Conservation (phyloP, 2,329 filamentous ascomycete genomes). For the Escovopsis weberi region DNA sequence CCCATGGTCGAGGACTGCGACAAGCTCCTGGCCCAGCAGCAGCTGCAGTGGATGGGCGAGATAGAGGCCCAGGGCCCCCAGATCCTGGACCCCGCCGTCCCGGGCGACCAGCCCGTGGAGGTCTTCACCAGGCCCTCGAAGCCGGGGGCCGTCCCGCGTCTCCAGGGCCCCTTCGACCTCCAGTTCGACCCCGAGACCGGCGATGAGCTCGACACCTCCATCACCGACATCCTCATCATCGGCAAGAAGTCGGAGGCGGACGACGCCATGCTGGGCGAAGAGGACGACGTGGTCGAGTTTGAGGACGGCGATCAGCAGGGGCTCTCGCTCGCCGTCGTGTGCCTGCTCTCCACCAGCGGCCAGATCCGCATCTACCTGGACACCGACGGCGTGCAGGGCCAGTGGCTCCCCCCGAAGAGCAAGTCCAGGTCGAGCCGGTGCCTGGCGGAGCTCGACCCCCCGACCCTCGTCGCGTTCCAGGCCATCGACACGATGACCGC, state of each 20-base stretch:
- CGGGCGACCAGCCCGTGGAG: constrained; percentile 35
- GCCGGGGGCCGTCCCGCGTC: constrained; percentile 41
- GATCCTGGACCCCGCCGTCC: constrained; percentile 30
- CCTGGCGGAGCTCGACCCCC: constrained; percentile 23
- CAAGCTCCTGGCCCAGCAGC: constrained; percentile 46
- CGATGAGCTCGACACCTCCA: constrained; percentile 39
- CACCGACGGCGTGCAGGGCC: constrained; percentile 46
- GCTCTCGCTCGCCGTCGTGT: constrained; percentile 44
- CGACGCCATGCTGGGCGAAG: constrained; percentile 49
- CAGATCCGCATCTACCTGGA: constrained; percentile 48
- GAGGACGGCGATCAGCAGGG: constrained; percentile 44
- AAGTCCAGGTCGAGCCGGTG: constrained; percentile 32
- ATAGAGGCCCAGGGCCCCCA: constrained; percentile 48
- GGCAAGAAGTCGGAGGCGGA: constrained; percentile 46
- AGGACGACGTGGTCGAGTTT: constrained; percentile 39
- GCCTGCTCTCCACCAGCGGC: constrained; percentile 45
- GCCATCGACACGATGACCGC: constrained; percentile 44
- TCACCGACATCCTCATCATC: constrained; percentile 49
- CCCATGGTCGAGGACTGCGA: constrained; percentile 34
- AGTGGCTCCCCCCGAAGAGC: constrained; percentile 46
- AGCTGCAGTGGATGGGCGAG: constrained; percentile 54
- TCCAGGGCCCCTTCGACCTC: constrained; percentile 49
- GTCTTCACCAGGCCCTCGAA: constrained; percentile 42
- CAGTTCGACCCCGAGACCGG: constrained; percentile 40
- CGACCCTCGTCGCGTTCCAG: constrained; percentile 45